Percentiles rank a stretch among this genome's conserved stretches.
phyloP scores from a whole-genome alignment of 2,329 filamentous ascomycete genomes.

The Helotiales sp. region DNA sequence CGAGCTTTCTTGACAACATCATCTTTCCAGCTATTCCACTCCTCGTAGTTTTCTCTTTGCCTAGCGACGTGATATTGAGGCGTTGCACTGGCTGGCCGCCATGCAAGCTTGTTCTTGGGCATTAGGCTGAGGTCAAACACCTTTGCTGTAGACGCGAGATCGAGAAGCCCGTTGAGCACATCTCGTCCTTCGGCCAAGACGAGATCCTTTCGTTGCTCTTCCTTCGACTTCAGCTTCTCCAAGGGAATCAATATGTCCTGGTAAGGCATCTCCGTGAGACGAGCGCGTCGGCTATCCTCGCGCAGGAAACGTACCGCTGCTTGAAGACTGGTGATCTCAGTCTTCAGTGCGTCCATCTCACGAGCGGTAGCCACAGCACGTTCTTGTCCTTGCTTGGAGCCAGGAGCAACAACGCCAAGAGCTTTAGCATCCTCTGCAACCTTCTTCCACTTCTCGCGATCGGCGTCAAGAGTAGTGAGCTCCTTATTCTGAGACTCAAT shows the following conservation, averaged over 20 bases:
- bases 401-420: slow-evolving; percentile 47
- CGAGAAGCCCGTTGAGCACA: slow-evolving; percentile 63
- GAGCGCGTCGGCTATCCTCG: slow-evolving; percentile 64
- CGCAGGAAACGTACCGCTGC: slow-evolving; percentile 67
- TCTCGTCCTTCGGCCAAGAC: slow-evolving; percentile 63
- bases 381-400: slow-evolving; percentile 60
- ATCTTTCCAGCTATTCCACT: slow-evolving; percentile 59
- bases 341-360: slow-evolving; percentile 71
- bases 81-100: slow-evolving; percentile 64
- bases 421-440: slow-evolving; percentile 62
- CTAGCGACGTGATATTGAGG: slow-evolving; percentile 66
- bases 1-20: slow-evolving; percentile 54
- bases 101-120: slow-evolving; percentile 61
- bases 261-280: slow-evolving; percentile 54
- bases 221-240: slow-evolving; percentile 39
- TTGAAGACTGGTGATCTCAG: slow-evolving; percentile 65
- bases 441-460: slow-evolving; percentile 72
- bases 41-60: slow-evolving; percentile 64
- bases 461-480: slow-evolving; percentile 62
- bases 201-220: slow-evolving; percentile 50
- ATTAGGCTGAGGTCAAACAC: slow-evolving; percentile 60
- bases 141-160: slow-evolving; percentile 55
- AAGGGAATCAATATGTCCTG: slow-evolving; percentile 68
- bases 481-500: slow-evolving; percentile 68
- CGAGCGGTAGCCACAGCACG: slow-evolving; percentile 68